Base-by-base conservation (phyloP, 140 eudicot species). In the Senecio squalidus region DNA sequence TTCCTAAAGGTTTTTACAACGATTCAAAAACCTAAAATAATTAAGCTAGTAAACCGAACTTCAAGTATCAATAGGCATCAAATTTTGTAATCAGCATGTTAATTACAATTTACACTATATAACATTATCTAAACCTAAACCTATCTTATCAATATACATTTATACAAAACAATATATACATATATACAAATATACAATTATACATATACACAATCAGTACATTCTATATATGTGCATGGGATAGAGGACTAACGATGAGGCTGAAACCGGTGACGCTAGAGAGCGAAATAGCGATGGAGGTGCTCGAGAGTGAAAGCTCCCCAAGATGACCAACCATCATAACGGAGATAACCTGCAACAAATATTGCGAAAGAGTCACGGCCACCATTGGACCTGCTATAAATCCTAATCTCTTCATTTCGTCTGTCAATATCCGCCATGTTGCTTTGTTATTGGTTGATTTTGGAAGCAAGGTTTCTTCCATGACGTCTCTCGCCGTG, bases 261-360 rank as follows among this genome's bases (percentile, higher is more conserved):
- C 85, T 82, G 66, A 78, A 78, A 57, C 89, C 85, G 55, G 89
- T 70, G 70, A 82, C 89, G 49, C 80, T 61, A 2, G 85, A 45
- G 31, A 82, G 69, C 7, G 89, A 82, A 40, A 78, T 38, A 17
- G 89, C 82, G 40, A 82, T 74, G 67, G 84, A 68, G 55, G 85
- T 70, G 59, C 89, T 78, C 17, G 89, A 82, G 15, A 82, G 82
- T 24, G 67, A 30, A 36, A 82, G 89, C 30, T 82, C 82, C 10
- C 82, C 84, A 38, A 82, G 89, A 60, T 82, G 89, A 26, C 89
- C 84, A n/a, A 78, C 89, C 80, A 82, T 82, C 82, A 64, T 71
- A 14, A 62, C 57, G 11, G 77, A 67, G 24, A 68, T 46, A 58
- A 78, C 85, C 53, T 78, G 82, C 46, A 82, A 38, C 65, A 82